These are phyloP conservation scores for Solanum habrochaites DNA, from an alignment of 257 asterid species.

Conservation along the genomic window DNA sequence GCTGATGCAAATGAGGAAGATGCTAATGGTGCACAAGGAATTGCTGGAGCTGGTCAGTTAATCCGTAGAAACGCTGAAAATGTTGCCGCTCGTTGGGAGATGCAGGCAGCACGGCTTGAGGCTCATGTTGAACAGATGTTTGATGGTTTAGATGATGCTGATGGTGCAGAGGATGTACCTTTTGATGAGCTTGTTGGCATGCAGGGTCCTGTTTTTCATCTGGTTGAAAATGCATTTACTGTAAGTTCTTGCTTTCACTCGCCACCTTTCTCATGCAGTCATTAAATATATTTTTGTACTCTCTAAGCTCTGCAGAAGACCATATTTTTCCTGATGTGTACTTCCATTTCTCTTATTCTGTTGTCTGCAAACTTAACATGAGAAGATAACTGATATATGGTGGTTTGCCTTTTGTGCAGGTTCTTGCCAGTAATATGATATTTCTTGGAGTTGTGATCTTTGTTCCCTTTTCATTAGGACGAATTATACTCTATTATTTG, in stretches of 20 bases:
- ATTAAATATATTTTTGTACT: neutral
- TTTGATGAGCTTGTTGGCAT: conserved; percentile 98
- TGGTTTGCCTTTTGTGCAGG: conserved; percentile 37
- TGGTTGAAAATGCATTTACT: conserved; percentile 94
- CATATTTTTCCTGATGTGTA: neutral
- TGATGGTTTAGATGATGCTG: conserved; percentile 98
- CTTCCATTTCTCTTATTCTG: neutral
- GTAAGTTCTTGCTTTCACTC: conserved; percentile 30
- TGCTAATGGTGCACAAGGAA: conserved; percentile 73
- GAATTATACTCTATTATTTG: conserved; percentile 49
- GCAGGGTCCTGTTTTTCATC: conserved; percentile 99
- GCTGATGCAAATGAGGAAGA: conserved; percentile 83
- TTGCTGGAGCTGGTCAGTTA: conserved; percentile 89
- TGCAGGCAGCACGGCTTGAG: conserved; percentile 97
- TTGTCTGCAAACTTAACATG: neutral
- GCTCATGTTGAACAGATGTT: conserved; percentile 99
- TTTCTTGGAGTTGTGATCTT: conserved; percentile 86
- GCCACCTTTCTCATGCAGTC: neutral
- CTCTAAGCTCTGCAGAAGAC: neutral
- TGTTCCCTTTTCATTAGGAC: conserved; percentile 84
- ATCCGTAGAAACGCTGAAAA: conserved; percentile 91
- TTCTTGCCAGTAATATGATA: conserved; percentile 98
- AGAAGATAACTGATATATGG: neutral
- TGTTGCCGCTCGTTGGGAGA: conserved; percentile 93
- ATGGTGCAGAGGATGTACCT: conserved; percentile 99